These are phyloP conservation scores for Puccinia horiana DNA, from an alignment of 1,284 basidiomycete genomes.

Conservation along the genomic window DNA sequence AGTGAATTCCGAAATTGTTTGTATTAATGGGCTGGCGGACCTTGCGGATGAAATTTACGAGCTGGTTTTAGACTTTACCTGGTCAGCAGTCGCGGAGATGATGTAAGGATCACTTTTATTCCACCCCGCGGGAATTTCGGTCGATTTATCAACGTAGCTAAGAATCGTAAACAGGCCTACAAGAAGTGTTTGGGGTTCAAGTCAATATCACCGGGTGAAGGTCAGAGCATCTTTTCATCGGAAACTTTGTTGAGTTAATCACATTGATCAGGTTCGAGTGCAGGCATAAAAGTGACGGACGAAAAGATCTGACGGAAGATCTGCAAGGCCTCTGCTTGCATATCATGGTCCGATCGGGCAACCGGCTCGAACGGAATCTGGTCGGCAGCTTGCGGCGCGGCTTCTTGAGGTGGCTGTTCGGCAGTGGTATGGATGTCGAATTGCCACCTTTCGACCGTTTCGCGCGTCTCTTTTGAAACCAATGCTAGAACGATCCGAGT, in stretches of 20 bases:
- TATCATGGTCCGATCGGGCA: conserved; percentile 47
- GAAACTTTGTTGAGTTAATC: neutral
- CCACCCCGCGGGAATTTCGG: conserved; percentile 28
- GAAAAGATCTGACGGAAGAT: conserved; percentile 49
- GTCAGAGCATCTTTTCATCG: neutral
- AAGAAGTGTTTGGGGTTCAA: neutral
- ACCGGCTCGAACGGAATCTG: neutral
- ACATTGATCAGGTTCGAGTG: conserved; percentile 33
- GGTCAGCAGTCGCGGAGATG: conserved; percentile 39
- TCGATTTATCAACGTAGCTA: conserved; percentile 43
- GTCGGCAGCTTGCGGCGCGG: neutral
- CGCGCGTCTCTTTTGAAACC: conserved; percentile 87
- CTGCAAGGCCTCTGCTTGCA: conserved; percentile 47
- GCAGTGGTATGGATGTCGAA: conserved; percentile 80
- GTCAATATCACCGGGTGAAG: neutral
- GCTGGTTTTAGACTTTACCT: conserved; percentile 11
- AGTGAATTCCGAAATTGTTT: neutral
- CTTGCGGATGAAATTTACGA: neutral
- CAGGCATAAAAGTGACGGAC: conserved; percentile 46
- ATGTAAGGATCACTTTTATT: conserved; percentile 40
- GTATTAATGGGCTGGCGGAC: neutral
- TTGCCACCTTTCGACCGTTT: conserved; percentile 94
- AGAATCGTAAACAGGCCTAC: conserved; percentile 43
- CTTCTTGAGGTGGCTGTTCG: neutral
- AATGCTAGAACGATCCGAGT: conserved; percentile 80